Evolutionary conservation across 768 basidiomycete genomes (phyloP), one percentile per base, ranked within the genome.

Genomic region (Tubosaeta sp.): DNA sequence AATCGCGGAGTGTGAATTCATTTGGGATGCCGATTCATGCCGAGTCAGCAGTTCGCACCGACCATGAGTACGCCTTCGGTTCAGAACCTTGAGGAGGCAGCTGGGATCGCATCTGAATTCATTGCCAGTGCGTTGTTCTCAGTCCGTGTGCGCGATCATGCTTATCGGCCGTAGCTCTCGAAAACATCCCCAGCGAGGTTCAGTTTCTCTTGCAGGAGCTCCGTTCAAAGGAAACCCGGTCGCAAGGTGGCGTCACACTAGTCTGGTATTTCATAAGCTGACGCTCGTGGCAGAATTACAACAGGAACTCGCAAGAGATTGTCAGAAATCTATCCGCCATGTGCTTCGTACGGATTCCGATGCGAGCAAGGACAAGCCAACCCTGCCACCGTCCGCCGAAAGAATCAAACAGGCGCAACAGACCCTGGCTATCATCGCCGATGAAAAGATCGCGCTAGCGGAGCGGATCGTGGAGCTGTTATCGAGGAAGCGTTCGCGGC

Each of bases 181-280:
- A 79, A 51, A 79, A 79, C 55, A 65, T 79, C 52, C 78, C 78
- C 1, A 72, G 70, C 31, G 78, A 79, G 60, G 68, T 80, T 9
- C 73, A 75, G 25, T 73, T 72, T 54, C 67, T 79, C 16, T 68
- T 79, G n/a, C 70, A 74, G 14, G 78, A 79, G 55, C 78, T 79
- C 32, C 71, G 72, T 34, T 62, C 71, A 48, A 77, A 72, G 54
- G 78, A 80, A 43, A 61, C 61, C 8, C 69, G 68, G 51, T 71
- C 72, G 1, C 74, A 77, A 63, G 77, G 77, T 68, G 51, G 22
- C 41, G 12, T 34, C 33, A 1, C 34, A n/a, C 10, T 16, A 33
- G 14, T n/a, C 16, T 19, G 9, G 12, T 19, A 45, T 29, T 5
- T 43, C 41, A 17, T 31, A 31, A 11, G 13, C 25, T 38, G 19